A percentile compares a stretch with the other conserved stretches of the same genome.
phyloP scores from a whole-genome alignment of 129 eudicot genomes.

The Scalesia atractyloides region DNA sequence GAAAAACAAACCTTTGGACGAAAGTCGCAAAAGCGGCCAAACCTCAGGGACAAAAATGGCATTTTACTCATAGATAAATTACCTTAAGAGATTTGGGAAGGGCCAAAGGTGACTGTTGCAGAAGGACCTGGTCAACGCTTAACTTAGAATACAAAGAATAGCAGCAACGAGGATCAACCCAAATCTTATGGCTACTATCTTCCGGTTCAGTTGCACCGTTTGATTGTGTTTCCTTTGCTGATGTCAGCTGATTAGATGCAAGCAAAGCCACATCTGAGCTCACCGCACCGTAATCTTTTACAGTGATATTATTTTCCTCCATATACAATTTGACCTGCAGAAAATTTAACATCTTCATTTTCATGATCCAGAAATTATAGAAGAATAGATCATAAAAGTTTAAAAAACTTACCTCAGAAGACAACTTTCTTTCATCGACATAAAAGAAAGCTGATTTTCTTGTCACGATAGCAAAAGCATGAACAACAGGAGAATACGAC shows the following conservation, averaged over 20 bases:
- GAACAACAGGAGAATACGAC: slow-evolving; percentile 90
- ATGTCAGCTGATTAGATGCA: slow-evolving; percentile 68
- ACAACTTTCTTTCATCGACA: slow-evolving; percentile 77
- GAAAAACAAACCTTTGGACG: too few species aligned
- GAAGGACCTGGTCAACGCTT: slow-evolving; percentile 60
- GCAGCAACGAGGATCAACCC: slow-evolving; percentile 96
- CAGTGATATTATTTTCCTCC: slow-evolving; percentile 72
- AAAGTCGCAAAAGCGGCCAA: too few species aligned
- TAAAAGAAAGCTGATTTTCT: slow-evolving; percentile 73
- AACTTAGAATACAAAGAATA: slow-evolving; percentile 79
- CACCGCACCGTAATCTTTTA: slow-evolving; percentile 72
- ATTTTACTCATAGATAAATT: background rate
- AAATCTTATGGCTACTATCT: slow-evolving; percentile 55
- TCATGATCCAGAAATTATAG: background rate
- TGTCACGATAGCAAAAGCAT: slow-evolving; percentile 89
- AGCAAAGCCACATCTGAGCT: slow-evolving; percentile 79
- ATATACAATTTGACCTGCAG: slow-evolving; percentile 64
- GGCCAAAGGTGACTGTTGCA: slow-evolving; percentile 86
- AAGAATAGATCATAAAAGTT: background rate
- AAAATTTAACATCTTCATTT: slow-evolving; percentile 2
- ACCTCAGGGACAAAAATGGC: too few species aligned
- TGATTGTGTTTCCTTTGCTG: slow-evolving; percentile 28
- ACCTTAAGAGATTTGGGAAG: slow-evolving; percentile 97
- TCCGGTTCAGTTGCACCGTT: slow-evolving; percentile 42
- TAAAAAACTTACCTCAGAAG: slow-evolving; percentile 64